Evolutionary conservation across 2,329 filamentous ascomycete species (phyloP).

Genomic region (Nannizziopsis barbatae): DNA sequence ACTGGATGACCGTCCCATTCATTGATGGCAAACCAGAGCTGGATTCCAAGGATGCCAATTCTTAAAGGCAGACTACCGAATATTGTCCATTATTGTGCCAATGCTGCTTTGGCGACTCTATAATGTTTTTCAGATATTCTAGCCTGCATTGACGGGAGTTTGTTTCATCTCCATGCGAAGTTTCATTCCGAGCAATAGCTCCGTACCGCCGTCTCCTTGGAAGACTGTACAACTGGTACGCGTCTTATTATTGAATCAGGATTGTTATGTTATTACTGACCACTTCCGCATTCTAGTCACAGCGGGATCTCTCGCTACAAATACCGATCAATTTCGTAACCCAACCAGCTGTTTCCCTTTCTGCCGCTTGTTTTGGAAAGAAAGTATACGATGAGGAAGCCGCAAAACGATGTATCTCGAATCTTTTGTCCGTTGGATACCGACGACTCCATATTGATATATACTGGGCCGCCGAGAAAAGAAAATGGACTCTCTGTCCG

Average conservation of each 20-base stretch:
- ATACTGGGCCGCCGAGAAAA: slow-evolving; percentile 50
- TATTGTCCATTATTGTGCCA: neutral
- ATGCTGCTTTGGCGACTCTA: neutral
- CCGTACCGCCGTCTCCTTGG: slow-evolving; percentile 30
- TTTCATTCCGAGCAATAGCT: slow-evolving; percentile 30
- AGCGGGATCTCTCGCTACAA: slow-evolving; percentile 49
- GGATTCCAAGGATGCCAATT: neutral
- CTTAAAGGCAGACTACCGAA: neutral
- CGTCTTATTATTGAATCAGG: slow-evolving; percentile 1
- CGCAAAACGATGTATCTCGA: slow-evolving; percentile 49
- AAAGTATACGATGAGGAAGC: slow-evolving; percentile 43
- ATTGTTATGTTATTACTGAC: slow-evolving; percentile 8
- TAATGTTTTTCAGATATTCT: neutral
- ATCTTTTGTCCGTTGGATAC: slow-evolving; percentile 51
- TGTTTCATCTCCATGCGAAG: slow-evolving; percentile 29
- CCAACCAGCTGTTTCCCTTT: slow-evolving; percentile 45
- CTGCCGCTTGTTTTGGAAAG: slow-evolving; percentile 48
- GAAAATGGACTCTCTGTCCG: slow-evolving; percentile 51
- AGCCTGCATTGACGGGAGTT: neutral
- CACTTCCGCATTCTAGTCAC: slow-evolving; percentile 37
- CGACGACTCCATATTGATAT: slow-evolving; percentile 48
- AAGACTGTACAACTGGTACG: slow-evolving; percentile 31
- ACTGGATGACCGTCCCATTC: too few relatives aligned
- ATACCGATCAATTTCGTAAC: slow-evolving; percentile 55
- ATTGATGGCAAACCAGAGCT: too few relatives aligned